Conservation (phyloP, 345 rosid species). For the Streptanthus diversifolius region DNA sequence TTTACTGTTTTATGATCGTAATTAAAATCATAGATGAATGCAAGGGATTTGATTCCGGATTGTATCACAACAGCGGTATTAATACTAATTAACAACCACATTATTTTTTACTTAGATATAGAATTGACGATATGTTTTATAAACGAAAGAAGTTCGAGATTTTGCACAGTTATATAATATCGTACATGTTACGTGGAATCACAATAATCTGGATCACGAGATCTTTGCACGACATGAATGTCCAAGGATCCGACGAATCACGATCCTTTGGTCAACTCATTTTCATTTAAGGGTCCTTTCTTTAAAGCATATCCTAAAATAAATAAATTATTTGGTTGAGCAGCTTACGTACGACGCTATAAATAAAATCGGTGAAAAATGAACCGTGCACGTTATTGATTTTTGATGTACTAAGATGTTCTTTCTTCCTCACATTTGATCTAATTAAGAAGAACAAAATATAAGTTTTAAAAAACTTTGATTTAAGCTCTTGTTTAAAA, state of each 20-base stretch:
- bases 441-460: neutral
- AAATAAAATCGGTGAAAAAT: neutral
- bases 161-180: neutral
- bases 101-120: neutral
- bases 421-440: neutral
- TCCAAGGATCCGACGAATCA: conserved; percentile 24
- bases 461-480: neutral
- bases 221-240: conserved; percentile 22
- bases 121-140: neutral
- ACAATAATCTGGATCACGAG: conserved; percentile 32
- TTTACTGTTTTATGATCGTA: neutral
- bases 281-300: conserved; percentile 9
- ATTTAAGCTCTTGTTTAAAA: neutral
- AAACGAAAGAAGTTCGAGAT: neutral
- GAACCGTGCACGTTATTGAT: neutral
- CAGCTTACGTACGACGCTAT: neutral
- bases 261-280: conserved; percentile 24
- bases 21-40: neutral
- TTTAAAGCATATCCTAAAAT: neutral
- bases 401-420: neutral
- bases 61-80: neutral
- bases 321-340: neutral
- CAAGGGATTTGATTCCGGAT: neutral
- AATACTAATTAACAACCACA: neutral
- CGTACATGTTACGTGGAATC: neutral